Conservation (phyloP, 2,329 filamentous ascomycete genomes). For the Ascochyta viciae-villosae region DNA sequence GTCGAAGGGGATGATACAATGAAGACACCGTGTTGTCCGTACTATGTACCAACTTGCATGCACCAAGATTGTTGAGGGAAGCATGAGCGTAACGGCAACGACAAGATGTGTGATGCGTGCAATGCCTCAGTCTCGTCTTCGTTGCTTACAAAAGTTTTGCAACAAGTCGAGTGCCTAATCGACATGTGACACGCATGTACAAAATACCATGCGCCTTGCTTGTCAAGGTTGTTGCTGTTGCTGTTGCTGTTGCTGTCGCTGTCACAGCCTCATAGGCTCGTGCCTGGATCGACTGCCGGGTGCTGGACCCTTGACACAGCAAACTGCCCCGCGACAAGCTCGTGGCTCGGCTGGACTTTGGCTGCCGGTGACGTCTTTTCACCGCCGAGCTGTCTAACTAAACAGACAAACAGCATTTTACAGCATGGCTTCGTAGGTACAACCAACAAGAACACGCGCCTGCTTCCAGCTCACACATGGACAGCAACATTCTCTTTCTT, state of each 20-base stretch:
- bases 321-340: constrained; percentile 9
- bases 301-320: constrained; percentile 1
- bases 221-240: neutral
- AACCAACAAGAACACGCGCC: neutral
- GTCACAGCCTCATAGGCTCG: neutral
- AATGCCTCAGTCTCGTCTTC: neutral
- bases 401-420: constrained; percentile 22
- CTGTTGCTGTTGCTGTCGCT: neutral
- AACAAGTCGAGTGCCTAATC: neutral
- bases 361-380: constrained; percentile 38
- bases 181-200: neutral
- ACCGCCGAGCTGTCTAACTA: constrained; percentile 18
- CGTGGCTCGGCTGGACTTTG: constrained; percentile 3
- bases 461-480: constrained; percentile 18
- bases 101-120: neutral
- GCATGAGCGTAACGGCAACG: neutral
- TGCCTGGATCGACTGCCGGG: constrained; percentile 10
- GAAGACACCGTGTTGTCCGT: constrained; percentile 7
- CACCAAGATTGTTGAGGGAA: neutral
- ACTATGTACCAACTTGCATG: neutral
- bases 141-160: neutral
- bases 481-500: constrained; percentile 72
- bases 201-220: neutral
- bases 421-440: constrained; percentile 39
- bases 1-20: constrained; percentile 6